A percentile compares a stretch with the other conserved stretches of the same genome.
Evolutionary conservation across 1,139 yeast species (phyloP).

Genomic region (Sugiyamaella novakii): DNA sequence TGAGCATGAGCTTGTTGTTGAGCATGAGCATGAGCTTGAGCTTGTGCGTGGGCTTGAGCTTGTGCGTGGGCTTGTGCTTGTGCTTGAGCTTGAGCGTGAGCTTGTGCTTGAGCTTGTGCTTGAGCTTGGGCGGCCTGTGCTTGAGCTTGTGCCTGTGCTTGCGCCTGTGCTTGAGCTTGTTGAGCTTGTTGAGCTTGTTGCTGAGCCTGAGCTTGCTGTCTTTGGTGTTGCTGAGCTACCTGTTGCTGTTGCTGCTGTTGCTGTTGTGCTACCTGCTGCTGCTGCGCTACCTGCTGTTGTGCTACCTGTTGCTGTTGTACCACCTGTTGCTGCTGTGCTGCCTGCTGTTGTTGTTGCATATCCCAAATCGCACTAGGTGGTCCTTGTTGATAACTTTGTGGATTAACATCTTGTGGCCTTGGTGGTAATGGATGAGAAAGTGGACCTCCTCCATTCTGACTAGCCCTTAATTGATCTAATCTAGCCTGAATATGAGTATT

Average conservation of each 20-base stretch:
- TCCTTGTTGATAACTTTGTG: constrained; percentile 46
- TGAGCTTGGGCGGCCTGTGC: background rate
- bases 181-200: constrained; percentile 15
- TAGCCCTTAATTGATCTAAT: constrained; percentile 70
- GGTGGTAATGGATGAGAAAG: constrained; percentile 48
- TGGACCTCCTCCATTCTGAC: constrained; percentile 24
- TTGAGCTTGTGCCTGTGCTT: background rate
- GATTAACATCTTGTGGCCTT: constrained; percentile 46
- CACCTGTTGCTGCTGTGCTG: constrained; percentile 21
- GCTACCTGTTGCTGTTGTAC: constrained; percentile 21
- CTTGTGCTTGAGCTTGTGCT: constrained; percentile 16
- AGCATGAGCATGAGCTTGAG: constrained; percentile 33
- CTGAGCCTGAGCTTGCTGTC: constrained; percentile 16
- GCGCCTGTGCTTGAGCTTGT: background rate
- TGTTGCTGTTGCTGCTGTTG: constrained; percentile 22
- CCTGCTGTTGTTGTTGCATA: constrained; percentile 32
- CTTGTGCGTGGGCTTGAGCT: constrained; percentile 23
- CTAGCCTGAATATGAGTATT: constrained; percentile 94
- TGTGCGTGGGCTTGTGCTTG: constrained; percentile 17
- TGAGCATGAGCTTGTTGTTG: constrained; percentile 24
- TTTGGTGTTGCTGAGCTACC: constrained; percentile 21
- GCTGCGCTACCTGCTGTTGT: constrained; percentile 22
- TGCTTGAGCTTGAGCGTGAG: constrained; percentile 17
- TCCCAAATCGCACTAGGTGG: constrained; percentile 40
- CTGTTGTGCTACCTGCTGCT: constrained; percentile 17